Conservation (phyloP, 2,329 filamentous ascomycete genomes). For the Chaetomium strumarium region DNA sequence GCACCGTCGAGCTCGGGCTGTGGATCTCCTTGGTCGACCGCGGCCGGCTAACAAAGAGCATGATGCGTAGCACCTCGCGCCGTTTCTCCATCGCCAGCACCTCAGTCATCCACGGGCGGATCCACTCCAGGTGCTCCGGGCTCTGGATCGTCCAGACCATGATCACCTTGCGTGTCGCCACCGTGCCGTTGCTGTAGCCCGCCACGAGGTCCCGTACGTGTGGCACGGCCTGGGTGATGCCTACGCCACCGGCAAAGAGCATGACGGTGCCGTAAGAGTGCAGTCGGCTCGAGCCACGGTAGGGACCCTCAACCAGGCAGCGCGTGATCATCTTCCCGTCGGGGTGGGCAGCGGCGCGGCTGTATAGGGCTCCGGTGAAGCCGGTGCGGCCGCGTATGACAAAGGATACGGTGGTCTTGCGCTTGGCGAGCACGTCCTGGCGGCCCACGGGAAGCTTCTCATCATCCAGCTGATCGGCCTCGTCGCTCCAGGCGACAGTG, state of each 20-base stretch:
- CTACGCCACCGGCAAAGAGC: constrained; percentile 74
- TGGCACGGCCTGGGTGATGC: constrained; percentile 73
- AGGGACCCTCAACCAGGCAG: constrained; percentile 70
- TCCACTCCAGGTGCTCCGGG: constrained; percentile 78
- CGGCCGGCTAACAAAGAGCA: constrained; percentile 71
- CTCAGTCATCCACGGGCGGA: constrained; percentile 76
- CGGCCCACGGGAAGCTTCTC: constrained; percentile 56
- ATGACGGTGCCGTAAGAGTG: constrained; percentile 73
- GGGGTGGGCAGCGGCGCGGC: constrained; percentile 56
- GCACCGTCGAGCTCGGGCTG: constrained; percentile 68
- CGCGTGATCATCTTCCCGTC: constrained; percentile 57
- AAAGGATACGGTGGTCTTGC: constrained; percentile 63
- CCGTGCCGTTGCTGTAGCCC: constrained; percentile 62
- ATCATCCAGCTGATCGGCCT: constrained; percentile 44
- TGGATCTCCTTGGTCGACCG: constrained; percentile 75
- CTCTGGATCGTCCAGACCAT: constrained; percentile 76
- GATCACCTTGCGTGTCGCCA: constrained; percentile 64
- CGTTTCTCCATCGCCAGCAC: constrained; percentile 70
- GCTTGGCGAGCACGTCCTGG: constrained; percentile 53
- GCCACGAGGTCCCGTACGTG: constrained; percentile 67
- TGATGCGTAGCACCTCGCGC: constrained; percentile 67
- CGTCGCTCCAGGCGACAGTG: constrained; percentile 71
- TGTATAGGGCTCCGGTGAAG: constrained; percentile 64
- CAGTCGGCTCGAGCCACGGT: constrained; percentile 65
- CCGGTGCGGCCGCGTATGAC: constrained; percentile 69